Evolutionary conservation across 495 filamentous ascomycete species (phyloP).

Genomic region (Xylona heveae): DNA sequence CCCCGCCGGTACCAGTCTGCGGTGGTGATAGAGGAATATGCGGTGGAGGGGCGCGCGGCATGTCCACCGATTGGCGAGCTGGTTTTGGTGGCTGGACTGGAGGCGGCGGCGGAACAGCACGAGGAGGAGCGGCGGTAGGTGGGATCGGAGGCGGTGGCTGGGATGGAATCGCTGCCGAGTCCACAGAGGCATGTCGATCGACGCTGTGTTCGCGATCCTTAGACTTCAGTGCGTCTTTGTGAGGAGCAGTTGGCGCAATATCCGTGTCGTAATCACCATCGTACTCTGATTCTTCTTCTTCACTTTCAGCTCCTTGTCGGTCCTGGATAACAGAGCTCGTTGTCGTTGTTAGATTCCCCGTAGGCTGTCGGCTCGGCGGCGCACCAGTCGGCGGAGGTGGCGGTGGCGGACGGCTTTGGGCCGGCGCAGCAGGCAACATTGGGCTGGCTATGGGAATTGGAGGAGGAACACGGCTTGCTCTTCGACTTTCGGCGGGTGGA

Average conservation of each 20-base stretch:
- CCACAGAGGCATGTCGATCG: conserved; percentile 30
- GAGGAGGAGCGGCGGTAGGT: conserved; percentile 26
- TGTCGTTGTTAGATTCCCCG: conserved; percentile 27
- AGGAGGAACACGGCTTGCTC: conserved; percentile 29
- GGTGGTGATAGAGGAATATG: conserved; percentile 31
- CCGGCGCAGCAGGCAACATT: conserved; percentile 21
- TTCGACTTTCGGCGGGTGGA: conserved; percentile 19
- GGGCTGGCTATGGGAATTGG: conserved; percentile 19
- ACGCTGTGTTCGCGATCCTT: conserved; percentile 60
- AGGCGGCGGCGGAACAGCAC: conserved; percentile 31
- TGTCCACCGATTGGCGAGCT: conserved; percentile 35
- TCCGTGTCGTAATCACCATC: conserved; percentile 98
- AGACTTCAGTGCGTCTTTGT: conserved; percentile 77
- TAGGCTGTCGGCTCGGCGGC: conserved; percentile 35
- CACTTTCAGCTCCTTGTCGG: conserved; percentile 36
- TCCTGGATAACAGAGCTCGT: conserved; percentile 17
- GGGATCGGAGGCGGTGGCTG: conserved; percentile 33
- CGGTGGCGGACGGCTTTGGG: conserved; percentile 47
- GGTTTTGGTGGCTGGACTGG: conserved; percentile 26
- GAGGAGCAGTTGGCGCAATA: conserved; percentile 70
- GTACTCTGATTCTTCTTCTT: conserved; percentile 78
- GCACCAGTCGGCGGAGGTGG: conserved; percentile 45
- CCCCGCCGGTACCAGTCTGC: conserved; percentile 20
- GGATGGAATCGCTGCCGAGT: conserved; percentile 25
- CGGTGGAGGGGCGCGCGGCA: conserved; percentile 47